Conservation (phyloP, 768 basidiomycete genomes). For the Calocybe gangraenosa region DNA sequence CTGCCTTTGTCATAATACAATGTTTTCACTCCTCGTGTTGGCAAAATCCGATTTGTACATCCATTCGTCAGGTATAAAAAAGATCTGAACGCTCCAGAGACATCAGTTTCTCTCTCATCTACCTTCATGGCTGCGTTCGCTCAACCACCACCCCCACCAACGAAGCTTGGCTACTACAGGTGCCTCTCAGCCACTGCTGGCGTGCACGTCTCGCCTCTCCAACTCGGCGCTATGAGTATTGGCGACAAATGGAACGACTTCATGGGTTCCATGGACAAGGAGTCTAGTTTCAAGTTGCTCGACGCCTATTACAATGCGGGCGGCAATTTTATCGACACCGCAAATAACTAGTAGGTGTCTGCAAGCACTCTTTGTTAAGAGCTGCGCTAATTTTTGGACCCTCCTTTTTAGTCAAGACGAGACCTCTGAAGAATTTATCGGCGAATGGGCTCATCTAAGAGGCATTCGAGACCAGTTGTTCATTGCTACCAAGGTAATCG, state of each 20-base stretch:
- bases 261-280: constrained; percentile 32
- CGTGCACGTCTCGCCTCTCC: constrained; percentile 46
- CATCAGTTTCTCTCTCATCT: no score
- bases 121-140: background rate
- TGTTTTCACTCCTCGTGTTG: no score
- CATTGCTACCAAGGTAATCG: constrained; percentile 38
- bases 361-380: no score
- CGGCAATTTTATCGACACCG: constrained; percentile 40
- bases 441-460: constrained; percentile 47
- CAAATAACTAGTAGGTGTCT: constrained; percentile 30
- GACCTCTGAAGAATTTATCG: constrained; percentile 49
- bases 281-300: constrained; percentile 34
- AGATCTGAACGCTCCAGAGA: no score
- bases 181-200: constrained; percentile 34
- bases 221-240: constrained; percentile 46
- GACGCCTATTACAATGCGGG: constrained; percentile 35
- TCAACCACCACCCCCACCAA: constrained; percentile 21
- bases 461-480: constrained; percentile 45
- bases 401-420: constrained; percentile 43
- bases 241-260: constrained; percentile 30
- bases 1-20: no score
- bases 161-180: constrained; percentile 34
- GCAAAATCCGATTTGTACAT: no score
- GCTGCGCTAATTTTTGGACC: no score
- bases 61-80: no score